Evolutionary conservation across 345 rosid genomes (phyloP), one percentile per base, ranked within the genome.

Genomic region (Litchi chinensis): DNA sequence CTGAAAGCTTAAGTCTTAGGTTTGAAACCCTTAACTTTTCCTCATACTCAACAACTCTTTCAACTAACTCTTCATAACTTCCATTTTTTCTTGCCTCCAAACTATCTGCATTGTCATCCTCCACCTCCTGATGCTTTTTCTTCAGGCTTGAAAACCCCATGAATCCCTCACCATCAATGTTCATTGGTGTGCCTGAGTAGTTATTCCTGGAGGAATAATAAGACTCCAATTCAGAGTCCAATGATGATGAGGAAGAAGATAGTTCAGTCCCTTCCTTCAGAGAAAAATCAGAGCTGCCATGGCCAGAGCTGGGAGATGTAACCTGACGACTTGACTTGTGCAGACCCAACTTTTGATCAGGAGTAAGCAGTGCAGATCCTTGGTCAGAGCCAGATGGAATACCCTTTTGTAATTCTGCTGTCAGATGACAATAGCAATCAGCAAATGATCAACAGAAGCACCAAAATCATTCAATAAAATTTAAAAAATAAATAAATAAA

Each of bases 141-240:
- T 85, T 82, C 68, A 65, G 37, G 75, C 75, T 79, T 12, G 83
- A 79, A 46, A 85, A 78, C 70, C 82, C 87, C 44, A 57, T 80
- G 10, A 75, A 74, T 66, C 52, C 83, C 44, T 79, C 78, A 65
- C 77, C 85, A 46, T 79, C 84, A 75, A 75, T 65, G 65, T 65
- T 59, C 50, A 83, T 77, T 10, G 81, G 75, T 16, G 89, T 76
- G 77, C 71, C 80, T 24, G 86, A 66, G 57, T 78, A 86, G 69
- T 86, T 78, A 64, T 90, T 87, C 52, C 86, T 79, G 52, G 95
- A 87, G 57, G 93, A 83, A 74, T 81, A 83, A 83, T 82, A 88
- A 41, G 91, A 89, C 62, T 93, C 99, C 1, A 96, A 79, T 76
- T 91, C 98, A 5, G 97, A 93, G 81, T 92, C 97, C 3, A 90